phyloP scores from a whole-genome alignment of 257 asterid species.

The Solanum gracilifrons region DNA sequence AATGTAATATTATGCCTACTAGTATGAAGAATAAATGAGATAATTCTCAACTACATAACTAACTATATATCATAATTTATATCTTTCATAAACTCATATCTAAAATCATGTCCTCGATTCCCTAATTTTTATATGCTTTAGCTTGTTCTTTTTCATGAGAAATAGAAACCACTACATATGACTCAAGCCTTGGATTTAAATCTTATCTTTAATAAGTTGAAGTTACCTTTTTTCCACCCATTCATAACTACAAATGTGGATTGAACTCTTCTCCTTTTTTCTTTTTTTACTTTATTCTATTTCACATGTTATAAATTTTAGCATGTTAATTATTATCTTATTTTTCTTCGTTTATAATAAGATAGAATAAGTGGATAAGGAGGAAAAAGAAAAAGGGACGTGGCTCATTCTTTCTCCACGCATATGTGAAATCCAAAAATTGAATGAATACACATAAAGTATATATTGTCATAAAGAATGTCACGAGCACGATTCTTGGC shows the following conservation, averaged over 20 bases:
- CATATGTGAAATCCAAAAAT: not conserved
- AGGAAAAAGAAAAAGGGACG: not conserved
- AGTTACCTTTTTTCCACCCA: not conserved
- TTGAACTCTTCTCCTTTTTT: not conserved
- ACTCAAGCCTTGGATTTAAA: not conserved
- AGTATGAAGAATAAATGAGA: not conserved
- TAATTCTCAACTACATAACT: not conserved
- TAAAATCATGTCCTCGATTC: no score
- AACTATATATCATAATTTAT: no score
- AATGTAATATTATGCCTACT: not conserved
- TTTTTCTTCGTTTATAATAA: not conserved
- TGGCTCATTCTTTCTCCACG: not conserved
- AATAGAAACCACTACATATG: not conserved
- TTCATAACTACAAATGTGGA: not conserved
- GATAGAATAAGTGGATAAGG: not conserved
- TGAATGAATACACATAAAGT: not conserved
- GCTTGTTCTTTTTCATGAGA: not conserved
- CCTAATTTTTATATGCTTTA: no score
- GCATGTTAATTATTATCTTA: not conserved
- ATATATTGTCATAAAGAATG: not conserved
- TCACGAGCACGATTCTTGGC: not conserved
- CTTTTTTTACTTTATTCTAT: not conserved
- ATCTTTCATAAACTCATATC: not conserved
- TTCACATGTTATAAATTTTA: not conserved
- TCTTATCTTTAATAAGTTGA: not conserved